phyloP scores from a whole-genome alignment of 495 filamentous ascomycete genomes.

The Friedmanniomyces endolithicus region DNA sequence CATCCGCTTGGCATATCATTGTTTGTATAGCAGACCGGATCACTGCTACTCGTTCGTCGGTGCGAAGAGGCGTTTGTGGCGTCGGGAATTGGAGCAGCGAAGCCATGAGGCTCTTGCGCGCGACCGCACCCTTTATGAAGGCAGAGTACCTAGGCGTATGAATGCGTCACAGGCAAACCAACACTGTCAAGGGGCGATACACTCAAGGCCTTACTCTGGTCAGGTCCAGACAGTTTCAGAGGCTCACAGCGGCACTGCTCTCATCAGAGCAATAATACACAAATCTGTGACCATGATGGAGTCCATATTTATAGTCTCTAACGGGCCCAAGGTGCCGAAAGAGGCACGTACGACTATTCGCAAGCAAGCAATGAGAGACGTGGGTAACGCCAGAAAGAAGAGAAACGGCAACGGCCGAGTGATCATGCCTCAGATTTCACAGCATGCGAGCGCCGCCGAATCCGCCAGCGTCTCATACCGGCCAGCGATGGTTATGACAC shows the following conservation, averaged over 20 bases:
- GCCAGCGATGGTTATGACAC: constrained; percentile 1
- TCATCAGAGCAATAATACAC: not conserved
- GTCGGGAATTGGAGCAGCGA: not conserved
- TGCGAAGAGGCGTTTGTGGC: not conserved
- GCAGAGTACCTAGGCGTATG: not conserved
- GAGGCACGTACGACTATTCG: constrained; percentile 19
- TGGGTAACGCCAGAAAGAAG: constrained; percentile 16
- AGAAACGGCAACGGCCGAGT: constrained; percentile 13
- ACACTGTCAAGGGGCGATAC: not conserved
- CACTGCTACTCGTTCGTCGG: not conserved
- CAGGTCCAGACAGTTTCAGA: not conserved
- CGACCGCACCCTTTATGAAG: not conserved
- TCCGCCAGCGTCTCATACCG: not conserved
- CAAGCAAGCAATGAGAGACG: constrained; percentile 25
- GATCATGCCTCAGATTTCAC: constrained; percentile 13
- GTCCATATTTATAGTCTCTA: constrained; percentile 6
- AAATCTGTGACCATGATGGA: constrained; percentile 2
- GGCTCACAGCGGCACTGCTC: no score
- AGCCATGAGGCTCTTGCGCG: not conserved
- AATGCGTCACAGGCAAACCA: not conserved
- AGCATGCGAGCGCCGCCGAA: not conserved
- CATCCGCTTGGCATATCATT: no score
- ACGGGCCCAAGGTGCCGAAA: constrained; percentile 12
- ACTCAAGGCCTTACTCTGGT: not conserved
- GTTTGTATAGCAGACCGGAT: not conserved